These are phyloP conservation scores for Jaltomata sinuosa DNA, from an alignment of 257 asterid genomes.

Conservation along the genomic window DNA sequence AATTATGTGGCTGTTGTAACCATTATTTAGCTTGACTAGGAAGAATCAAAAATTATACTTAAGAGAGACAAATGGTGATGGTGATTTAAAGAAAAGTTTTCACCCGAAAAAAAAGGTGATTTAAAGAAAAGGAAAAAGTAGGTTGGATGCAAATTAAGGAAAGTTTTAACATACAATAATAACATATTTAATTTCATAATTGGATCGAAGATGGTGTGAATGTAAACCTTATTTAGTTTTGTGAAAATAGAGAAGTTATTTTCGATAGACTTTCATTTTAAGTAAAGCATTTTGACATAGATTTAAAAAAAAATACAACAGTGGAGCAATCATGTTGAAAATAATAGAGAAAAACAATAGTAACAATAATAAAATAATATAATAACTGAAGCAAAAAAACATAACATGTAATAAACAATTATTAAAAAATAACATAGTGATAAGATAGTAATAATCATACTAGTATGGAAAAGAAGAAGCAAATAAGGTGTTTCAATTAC, in stretches of 20 bases:
- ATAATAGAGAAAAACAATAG: neutral
- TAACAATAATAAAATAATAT: neutral
- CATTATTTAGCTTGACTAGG: neutral
- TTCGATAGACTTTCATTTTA: neutral
- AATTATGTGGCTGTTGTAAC: neutral
- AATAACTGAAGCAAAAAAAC: rapidly evolving
- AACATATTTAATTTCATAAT: neutral
- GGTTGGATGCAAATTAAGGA: neutral
- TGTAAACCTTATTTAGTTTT: rapidly evolving
- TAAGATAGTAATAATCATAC: neutral
- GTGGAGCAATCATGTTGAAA: neutral
- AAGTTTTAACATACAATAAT: neutral
- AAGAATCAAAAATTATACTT: neutral
- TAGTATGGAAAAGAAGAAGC: neutral
- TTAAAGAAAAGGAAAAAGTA: neutral
- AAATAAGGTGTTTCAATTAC: neutral
- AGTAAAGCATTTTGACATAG: rapidly evolving
- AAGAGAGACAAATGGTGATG: neutral
- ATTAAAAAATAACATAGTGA: neutral
- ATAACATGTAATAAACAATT: neutral
- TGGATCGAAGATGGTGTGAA: rapidly evolving
- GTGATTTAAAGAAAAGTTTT: neutral
- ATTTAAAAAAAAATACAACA: neutral
- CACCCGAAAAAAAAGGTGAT: too few relatives aligned
- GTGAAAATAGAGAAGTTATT: rapidly evolving